phyloP scores from a whole-genome alignment of 768 basidiomycete genomes.

The Lanmaoa rubissima region DNA sequence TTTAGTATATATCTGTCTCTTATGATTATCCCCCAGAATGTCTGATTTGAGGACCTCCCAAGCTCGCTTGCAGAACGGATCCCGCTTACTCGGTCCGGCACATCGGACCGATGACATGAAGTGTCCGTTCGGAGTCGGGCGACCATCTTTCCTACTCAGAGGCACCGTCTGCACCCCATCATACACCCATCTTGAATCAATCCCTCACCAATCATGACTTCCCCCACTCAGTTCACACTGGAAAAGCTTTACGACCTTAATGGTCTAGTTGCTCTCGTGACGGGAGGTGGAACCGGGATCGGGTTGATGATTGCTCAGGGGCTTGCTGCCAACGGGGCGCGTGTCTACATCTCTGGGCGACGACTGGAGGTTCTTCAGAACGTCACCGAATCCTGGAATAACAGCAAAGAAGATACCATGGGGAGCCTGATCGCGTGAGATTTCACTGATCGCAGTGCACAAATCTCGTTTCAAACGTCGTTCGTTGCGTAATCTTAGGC shows the following conservation, averaged over 20 bases:
- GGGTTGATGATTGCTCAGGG: constrained; percentile 69
- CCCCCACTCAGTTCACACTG: constrained; percentile 21
- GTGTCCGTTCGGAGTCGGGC: no score
- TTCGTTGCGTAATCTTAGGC: constrained; percentile 33
- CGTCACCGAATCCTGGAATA: constrained; percentile 48
- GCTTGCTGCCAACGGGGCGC: constrained; percentile 74
- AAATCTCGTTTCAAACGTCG: neutral
- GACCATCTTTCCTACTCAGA: neutral
- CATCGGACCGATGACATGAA: neutral
- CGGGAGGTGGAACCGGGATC: constrained; percentile 52
- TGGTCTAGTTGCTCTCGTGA: constrained; percentile 53
- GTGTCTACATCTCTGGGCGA: constrained; percentile 77
- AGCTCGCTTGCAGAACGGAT: neutral
- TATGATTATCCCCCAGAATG: neutral
- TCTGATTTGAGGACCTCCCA: neutral
- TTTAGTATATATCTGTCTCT: neutral
- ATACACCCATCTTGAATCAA: neutral
- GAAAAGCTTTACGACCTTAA: constrained; percentile 47
- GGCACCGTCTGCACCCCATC: no score
- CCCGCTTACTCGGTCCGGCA: neutral
- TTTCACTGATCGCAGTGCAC: neutral
- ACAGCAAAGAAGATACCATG: constrained; percentile 33
- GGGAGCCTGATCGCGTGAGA: constrained; percentile 61
- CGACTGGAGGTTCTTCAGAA: constrained; percentile 63
- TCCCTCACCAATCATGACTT: constrained; percentile 18